phyloP scores from a whole-genome alignment of 805 yeast species.

The Yarrowia sp. region DNA sequence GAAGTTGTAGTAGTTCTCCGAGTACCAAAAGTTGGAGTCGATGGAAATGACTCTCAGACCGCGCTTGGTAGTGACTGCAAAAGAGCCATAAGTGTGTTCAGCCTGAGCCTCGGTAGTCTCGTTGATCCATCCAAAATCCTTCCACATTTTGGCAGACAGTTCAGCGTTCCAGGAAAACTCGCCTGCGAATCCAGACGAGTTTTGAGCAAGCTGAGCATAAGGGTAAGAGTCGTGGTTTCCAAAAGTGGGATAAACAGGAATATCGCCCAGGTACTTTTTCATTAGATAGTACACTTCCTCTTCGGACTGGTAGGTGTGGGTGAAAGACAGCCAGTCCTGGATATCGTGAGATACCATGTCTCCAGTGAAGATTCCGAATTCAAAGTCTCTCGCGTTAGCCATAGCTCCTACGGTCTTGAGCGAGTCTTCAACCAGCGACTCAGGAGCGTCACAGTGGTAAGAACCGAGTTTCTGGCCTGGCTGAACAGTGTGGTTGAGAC shows the following conservation, averaged over 20 bases:
- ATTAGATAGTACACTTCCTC: neutral
- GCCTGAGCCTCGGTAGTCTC: conserved; percentile 3
- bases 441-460: neutral
- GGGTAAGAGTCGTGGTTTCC: conserved; percentile 2
- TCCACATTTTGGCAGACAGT: neutral
- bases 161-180: neutral
- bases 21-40: neutral
- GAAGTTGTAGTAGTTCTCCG: no score
- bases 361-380: neutral
- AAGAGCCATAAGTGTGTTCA: neutral
- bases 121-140: neutral
- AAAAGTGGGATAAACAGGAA: neutral
- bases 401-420: neutral
- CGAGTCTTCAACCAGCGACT: neutral
- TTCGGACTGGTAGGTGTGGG: conserved; percentile 3
- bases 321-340: conserved; percentile 1
- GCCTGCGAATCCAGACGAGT: neutral
- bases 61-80: conserved; percentile 1
- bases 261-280: neutral
- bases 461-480: conserved; percentile 1
- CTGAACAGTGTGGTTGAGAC: neutral
- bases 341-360: neutral
- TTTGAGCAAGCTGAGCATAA: conserved; percentile 1
- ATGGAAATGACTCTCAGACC: neutral
- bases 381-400: neutral